These are phyloP conservation scores for Ambrosiella xylebori DNA, from an alignment of 2,329 filamentous ascomycete species.

Conservation along the genomic window DNA sequence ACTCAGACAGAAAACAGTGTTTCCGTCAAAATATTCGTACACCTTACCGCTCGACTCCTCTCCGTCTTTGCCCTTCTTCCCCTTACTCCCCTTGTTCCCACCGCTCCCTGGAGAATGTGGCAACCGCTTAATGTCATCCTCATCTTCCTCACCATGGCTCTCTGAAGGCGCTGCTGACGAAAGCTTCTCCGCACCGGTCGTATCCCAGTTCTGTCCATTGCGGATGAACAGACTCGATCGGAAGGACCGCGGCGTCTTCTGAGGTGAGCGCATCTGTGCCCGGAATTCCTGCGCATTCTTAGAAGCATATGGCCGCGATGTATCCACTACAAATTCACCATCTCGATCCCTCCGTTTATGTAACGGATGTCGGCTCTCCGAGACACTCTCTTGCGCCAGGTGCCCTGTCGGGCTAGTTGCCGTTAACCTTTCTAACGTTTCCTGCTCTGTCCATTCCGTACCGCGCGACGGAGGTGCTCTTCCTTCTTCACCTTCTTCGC, in stretches of 20 bases:
- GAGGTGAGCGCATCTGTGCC: conserved; percentile 33
- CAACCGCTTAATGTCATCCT: conserved; percentile 21
- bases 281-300: conserved; percentile 15
- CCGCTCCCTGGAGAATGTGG: conserved; percentile 17
- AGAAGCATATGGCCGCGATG: conserved; percentile 40
- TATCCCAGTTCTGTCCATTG: conserved; percentile 34
- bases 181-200: conserved; percentile 62
- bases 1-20: conserved; percentile 74
- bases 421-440: conserved; percentile 51
- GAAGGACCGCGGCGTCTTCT: conserved; percentile 60
- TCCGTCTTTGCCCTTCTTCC: conserved; percentile 21
- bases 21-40: conserved; percentile 85
- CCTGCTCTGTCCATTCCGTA: conserved; percentile 63
- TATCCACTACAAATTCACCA: conserved; percentile 36
- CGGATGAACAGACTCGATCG: conserved; percentile 56
- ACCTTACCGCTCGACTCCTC: conserved; percentile 44
- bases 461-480: conserved; percentile 55
- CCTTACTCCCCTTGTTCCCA: conserved; percentile 9
- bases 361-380: conserved; percentile 58
- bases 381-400: conserved; percentile 41
- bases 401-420: conserved; percentile 56
- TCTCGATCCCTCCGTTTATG: conserved; percentile 25
- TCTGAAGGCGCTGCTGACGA: conserved; percentile 57
- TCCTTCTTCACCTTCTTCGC: conserved; percentile 34
- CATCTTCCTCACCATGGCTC: conserved; percentile 21